These are phyloP conservation scores for Cryomyces minteri DNA, from an alignment of 495 filamentous ascomycete species.

Conservation along the genomic window DNA sequence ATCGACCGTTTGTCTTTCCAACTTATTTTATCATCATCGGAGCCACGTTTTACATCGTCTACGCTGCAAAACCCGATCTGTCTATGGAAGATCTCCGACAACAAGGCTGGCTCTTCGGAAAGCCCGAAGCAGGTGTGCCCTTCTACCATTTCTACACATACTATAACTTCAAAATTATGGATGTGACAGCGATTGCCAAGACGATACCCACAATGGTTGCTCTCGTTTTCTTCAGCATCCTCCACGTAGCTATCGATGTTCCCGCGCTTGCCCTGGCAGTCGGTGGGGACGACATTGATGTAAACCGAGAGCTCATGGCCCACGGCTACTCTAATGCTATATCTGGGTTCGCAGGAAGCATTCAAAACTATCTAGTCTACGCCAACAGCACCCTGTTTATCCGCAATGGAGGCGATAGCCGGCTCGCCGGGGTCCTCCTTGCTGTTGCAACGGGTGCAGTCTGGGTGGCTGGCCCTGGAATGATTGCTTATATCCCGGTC, in stretches of 20 bases:
- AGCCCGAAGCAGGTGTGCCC: slow-evolving; percentile 63
- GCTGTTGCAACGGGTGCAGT: slow-evolving; percentile 63
- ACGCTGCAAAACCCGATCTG: slow-evolving; percentile 43
- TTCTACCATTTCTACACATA: slow-evolving; percentile 96
- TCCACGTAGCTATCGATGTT: slow-evolving; percentile 96
- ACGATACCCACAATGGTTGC: slow-evolving; percentile 92
- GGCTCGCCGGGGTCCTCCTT: slow-evolving; percentile 72
- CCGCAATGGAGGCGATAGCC: slow-evolving; percentile 68
- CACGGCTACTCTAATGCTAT: slow-evolving; percentile 87
- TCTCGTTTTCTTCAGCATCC: slow-evolving; percentile 87
- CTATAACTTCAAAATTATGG: slow-evolving; percentile 31
- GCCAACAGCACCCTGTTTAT: slow-evolving; percentile 95
- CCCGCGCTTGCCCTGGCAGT: slow-evolving; percentile 77
- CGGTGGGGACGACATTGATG: slow-evolving; percentile 76
- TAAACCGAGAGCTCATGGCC: slow-evolving; percentile 80
- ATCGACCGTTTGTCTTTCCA: slow-evolving; percentile 67
- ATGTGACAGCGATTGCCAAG: slow-evolving; percentile 63
- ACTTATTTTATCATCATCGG: slow-evolving; percentile 73
- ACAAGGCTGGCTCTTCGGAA: slow-evolving; percentile 78
- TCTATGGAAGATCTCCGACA: slow-evolving; percentile 42
- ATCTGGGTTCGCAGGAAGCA: slow-evolving; percentile 70
- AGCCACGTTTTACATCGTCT: slow-evolving; percentile 63
- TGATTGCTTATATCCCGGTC: slow-evolving; percentile 87
- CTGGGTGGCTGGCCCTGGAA: slow-evolving; percentile 63
- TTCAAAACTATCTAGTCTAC: slow-evolving; percentile 94